Conservation (phyloP, 1,139 yeast genomes). For the Zygoascus hellenicus region DNA sequence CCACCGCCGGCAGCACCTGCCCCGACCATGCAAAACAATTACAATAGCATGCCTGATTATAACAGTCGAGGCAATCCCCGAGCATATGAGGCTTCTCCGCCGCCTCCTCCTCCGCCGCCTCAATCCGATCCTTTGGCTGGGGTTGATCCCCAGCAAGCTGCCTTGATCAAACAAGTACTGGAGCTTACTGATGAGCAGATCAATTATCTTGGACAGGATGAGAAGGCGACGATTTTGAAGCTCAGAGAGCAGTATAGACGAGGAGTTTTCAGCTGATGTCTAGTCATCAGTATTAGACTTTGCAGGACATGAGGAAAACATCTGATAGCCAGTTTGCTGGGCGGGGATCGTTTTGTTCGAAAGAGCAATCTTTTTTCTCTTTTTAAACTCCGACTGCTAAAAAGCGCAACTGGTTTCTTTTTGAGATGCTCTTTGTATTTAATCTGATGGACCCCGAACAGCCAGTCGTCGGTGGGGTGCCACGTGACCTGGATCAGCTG, state of each 20-base stretch:
- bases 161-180: conserved; percentile 45
- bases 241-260: conserved; percentile 24
- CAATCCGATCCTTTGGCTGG: conserved; percentile 14
- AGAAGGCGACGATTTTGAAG: conserved; percentile 29
- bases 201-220: conserved; percentile 48
- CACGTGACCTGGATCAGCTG: too few relatives aligned
- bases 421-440: too few relatives aligned
- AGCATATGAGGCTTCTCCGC: conserved; percentile 11
- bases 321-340: too few relatives aligned
- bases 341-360: too few relatives aligned
- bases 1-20: background rate
- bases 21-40: background rate
- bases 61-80: too few relatives aligned
- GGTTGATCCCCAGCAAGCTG: conserved; percentile 33
- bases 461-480: too few relatives aligned
- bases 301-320: background rate
- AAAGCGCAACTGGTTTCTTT: too few relatives aligned
- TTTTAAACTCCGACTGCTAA: too few relatives aligned
- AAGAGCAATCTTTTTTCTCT: too few relatives aligned
- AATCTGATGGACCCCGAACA: too few relatives aligned
- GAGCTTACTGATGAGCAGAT: conserved; percentile 61
- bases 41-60: too few relatives aligned
- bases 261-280: conserved; percentile 18
- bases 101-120: conserved; percentile 22
- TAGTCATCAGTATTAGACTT: background rate